phyloP scores from a whole-genome alignment of 2,329 filamentous ascomycete genomes.

The Beauveria australis region DNA sequence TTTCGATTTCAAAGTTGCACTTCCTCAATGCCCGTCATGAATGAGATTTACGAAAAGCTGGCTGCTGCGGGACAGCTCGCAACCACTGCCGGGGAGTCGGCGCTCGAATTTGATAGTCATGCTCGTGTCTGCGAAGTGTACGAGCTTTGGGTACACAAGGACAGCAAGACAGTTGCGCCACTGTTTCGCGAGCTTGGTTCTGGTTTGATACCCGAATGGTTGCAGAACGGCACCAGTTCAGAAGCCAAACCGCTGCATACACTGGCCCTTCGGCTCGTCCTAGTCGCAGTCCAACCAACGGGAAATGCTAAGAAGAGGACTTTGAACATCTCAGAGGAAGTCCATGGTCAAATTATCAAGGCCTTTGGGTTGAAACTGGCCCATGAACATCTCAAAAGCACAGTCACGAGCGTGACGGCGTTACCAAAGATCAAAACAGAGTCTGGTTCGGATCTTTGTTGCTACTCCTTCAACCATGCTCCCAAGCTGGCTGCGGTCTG shows the following conservation, averaged over 20 bases:
- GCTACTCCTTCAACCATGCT: slow-evolving; percentile 27
- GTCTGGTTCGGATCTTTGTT: slow-evolving; percentile 9
- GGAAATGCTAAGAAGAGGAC: slow-evolving; percentile 8
- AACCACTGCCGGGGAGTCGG: background rate
- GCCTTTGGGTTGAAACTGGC: slow-evolving; percentile 24
- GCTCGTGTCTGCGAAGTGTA: background rate
- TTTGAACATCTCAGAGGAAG: slow-evolving; percentile 11
- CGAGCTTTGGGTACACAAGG: slow-evolving; percentile 3
- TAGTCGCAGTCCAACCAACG: background rate
- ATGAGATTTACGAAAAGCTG: slow-evolving; percentile 10
- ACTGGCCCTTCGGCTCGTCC: background rate
- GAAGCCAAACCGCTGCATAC: slow-evolving; percentile 1
- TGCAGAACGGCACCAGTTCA: background rate
- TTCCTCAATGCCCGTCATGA: background rate
- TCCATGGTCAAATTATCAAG: slow-evolving; percentile 16
- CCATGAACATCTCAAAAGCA: slow-evolving; percentile 25
- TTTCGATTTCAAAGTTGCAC: too few relatives aligned
- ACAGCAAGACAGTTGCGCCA: background rate
- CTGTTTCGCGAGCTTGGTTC: background rate
- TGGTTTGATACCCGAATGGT: background rate
- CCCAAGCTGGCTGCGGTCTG: slow-evolving; percentile 31
- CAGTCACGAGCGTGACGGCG: slow-evolving; percentile 24
- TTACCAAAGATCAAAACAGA: slow-evolving; percentile 16
- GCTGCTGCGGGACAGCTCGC: background rate
- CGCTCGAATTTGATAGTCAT: background rate